phyloP scores from a whole-genome alignment of 345 rosid genomes.

The Eucalyptus caleyi region DNA sequence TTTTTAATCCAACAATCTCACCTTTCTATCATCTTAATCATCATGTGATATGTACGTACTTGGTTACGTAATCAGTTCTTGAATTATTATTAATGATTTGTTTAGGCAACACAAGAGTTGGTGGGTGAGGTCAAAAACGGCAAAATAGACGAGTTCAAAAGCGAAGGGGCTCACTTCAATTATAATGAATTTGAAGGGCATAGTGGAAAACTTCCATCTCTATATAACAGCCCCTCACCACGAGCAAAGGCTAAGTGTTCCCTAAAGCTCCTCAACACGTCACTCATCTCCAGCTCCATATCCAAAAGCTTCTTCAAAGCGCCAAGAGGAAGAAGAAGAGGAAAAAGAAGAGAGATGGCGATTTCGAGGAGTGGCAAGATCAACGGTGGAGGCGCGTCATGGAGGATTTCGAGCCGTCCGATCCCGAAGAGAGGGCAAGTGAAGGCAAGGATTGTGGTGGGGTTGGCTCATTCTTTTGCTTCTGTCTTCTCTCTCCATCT shows the following conservation, averaged over 20 bases:
- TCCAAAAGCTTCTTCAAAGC: not conserved
- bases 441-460: slow-evolving; percentile 44
- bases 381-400: slow-evolving; percentile 9
- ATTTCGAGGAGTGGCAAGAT: slow-evolving; percentile 6
- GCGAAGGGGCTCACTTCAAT: not conserved
- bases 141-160: not conserved
- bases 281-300: not conserved
- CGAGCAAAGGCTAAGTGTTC: not conserved
- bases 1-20: not conserved
- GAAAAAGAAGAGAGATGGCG: slow-evolving; percentile 8
- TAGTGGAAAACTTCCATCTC: not conserved
- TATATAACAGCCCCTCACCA: not conserved
- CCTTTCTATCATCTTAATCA: not conserved
- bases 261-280: not conserved
- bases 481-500: slow-evolving; percentile 22
- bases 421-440: slow-evolving; percentile 71
- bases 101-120: not conserved
- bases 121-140: not conserved
- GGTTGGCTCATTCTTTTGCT: slow-evolving; percentile 43
- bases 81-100: not conserved
- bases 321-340: not conserved
- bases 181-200: not conserved
- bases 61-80: not conserved
- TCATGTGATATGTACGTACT: not conserved
- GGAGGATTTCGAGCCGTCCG: slow-evolving; percentile 29